phyloP scores from a whole-genome alignment of 2,329 filamentous ascomycete species.

The Fonsecaea nubica region DNA sequence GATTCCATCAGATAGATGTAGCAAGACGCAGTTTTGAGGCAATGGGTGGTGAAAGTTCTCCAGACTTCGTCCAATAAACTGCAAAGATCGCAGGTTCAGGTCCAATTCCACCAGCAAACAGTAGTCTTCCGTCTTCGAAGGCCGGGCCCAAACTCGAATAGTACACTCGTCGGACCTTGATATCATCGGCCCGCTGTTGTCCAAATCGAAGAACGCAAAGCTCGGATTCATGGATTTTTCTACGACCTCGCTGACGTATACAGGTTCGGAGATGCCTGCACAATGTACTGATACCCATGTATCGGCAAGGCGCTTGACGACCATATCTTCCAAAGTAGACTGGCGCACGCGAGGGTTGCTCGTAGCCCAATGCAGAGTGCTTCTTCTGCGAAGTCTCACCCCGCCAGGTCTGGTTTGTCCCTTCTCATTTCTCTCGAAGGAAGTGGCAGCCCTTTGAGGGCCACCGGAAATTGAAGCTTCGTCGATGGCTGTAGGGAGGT shows the following conservation, averaged over 20 bases:
- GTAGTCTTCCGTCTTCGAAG: conserved; percentile 59
- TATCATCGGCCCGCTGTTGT: conserved; percentile 65
- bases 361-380: conserved; percentile 68
- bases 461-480: conserved; percentile 34
- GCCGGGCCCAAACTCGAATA: conserved; percentile 76
- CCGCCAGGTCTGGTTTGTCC: conserved; percentile 44
- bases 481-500: conserved; percentile 30
- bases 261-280: conserved; percentile 67
- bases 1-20: conserved; percentile 84
- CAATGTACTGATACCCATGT: conserved; percentile 87
- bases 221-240: conserved; percentile 87
- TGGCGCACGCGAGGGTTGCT: conserved; percentile 69
- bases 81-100: conserved; percentile 73
- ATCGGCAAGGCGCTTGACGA: conserved; percentile 77
- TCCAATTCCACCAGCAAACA: conserved; percentile 74
- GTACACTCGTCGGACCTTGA: conserved; percentile 70
- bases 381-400: conserved; percentile 58
- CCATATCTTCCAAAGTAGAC: conserved; percentile 75
- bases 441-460: conserved; percentile 34
- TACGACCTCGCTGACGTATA: conserved; percentile 88
- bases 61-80: conserved; percentile 74
- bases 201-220: conserved; percentile 83
- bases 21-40: conserved; percentile 80
- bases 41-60: conserved; percentile 73
- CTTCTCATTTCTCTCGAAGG: conserved; percentile 37